These are phyloP conservation scores for Pichia exigua DNA, from an alignment of 805 yeast species.

Conservation along the genomic window DNA sequence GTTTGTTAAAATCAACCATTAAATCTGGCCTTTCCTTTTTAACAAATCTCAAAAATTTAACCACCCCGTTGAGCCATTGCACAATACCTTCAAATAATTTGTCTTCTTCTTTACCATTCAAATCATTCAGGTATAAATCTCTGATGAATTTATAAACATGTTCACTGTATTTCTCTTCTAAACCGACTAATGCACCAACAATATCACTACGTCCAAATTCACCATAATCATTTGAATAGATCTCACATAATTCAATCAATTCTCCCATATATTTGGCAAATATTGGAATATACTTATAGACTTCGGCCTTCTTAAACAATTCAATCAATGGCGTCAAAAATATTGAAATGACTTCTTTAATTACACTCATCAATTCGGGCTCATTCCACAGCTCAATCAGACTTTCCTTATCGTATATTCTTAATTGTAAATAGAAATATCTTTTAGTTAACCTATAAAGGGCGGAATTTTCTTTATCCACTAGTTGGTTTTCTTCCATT, in stretches of 20 bases:
- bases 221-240: conserved; percentile 37
- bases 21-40: conserved; percentile 34
- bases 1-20: conserved; percentile 37
- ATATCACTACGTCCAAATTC: conserved; percentile 40
- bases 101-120: conserved; percentile 28
- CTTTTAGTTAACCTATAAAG: conserved; percentile 47
- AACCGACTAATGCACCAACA: conserved; percentile 55
- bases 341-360: conserved; percentile 64
- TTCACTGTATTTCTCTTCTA: conserved; percentile 67
- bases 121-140: conserved; percentile 73
- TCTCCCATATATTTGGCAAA: conserved; percentile 63
- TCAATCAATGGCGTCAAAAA: conserved; percentile 69
- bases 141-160: conserved; percentile 70
- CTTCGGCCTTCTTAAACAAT: conserved; percentile 57
- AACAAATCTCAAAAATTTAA: conserved; percentile 57
- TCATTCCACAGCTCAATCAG: conserved; percentile 79
- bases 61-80: conserved; percentile 63
- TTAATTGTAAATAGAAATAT: conserved; percentile 52
- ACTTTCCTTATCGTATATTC: conserved; percentile 69
- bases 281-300: conserved; percentile 57
- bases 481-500: background rate
- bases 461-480: conserved; percentile 1
- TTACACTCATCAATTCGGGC: conserved; percentile 66
- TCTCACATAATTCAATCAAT: conserved; percentile 48
- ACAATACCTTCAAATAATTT: conserved; percentile 61